Conservation (phyloP, 306 rosid species). For the Quillaja saponaria region DNA sequence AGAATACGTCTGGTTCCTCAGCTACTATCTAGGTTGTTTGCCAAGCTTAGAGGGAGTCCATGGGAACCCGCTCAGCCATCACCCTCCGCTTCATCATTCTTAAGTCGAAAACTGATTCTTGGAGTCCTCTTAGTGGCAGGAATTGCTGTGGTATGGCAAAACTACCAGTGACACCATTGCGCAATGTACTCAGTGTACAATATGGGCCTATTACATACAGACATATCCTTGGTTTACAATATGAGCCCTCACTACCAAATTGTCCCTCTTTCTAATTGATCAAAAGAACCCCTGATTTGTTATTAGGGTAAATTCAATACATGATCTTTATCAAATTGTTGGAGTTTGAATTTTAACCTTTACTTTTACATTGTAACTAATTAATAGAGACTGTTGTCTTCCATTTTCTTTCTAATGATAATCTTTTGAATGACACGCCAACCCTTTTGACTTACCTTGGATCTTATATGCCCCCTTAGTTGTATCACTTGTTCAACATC, state of each 20-base stretch:
- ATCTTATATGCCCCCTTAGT: too few species aligned
- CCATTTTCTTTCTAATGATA: too few species aligned
- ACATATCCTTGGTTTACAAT: conserved; percentile 46
- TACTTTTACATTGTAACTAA: conserved; percentile 1
- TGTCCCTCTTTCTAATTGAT: conserved; percentile 13
- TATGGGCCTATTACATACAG: conserved; percentile 9
- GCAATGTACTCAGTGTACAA: conserved; percentile 35
- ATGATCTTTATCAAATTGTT: conserved; percentile 19
- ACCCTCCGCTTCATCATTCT: conserved; percentile 44
- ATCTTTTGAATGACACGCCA: too few species aligned
- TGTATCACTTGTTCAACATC: too few species aligned
- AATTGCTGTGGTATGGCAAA: conserved; percentile 72
- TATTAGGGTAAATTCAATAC: conserved; percentile 9
- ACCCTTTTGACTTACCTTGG: too few species aligned
- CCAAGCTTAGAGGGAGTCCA: conserved; percentile 58
- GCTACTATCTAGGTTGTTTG: conserved; percentile 45
- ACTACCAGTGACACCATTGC: conserved; percentile 45
- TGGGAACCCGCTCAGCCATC: conserved; percentile 39
- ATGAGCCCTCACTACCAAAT: conserved; percentile 23
- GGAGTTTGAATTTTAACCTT: conserved; percentile 21
- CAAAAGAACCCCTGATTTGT: conserved; percentile 23
- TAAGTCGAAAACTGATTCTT: conserved; percentile 51
- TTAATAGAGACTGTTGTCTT: background rate
- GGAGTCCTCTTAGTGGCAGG: conserved; percentile 62
- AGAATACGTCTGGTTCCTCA: conserved; percentile 34